These are phyloP conservation scores for Lolium multiflorum DNA, from an alignment of 176 grass and related monocot species.

Conservation along the genomic window DNA sequence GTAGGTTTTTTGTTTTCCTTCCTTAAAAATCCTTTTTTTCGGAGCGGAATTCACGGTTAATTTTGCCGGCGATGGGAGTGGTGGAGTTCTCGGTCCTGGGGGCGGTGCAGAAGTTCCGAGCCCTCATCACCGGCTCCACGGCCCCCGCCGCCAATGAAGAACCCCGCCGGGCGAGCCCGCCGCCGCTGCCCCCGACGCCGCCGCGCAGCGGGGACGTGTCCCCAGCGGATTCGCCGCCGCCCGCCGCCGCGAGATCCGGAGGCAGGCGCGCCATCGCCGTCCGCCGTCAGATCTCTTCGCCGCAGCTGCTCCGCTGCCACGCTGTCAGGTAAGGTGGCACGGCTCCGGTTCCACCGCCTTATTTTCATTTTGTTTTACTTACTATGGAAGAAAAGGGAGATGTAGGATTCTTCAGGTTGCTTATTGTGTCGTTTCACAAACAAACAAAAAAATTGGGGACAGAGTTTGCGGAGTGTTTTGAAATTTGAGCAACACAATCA, in stretches of 20 bases:
- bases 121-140: constrained; percentile 52
- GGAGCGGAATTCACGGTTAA: constrained; percentile 25
- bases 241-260: constrained; percentile 46
- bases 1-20: constrained; percentile 9
- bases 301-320: constrained; percentile 51
- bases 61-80: constrained; percentile 64
- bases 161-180: not conserved
- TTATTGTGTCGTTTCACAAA: not conserved
- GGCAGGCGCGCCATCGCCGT: constrained; percentile 53
- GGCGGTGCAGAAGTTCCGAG: constrained; percentile 69
- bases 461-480: constrained; percentile 5
- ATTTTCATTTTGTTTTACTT: constrained; percentile 45
- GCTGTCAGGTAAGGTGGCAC: constrained; percentile 59
- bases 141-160: constrained; percentile 18
- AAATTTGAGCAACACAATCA: constrained; percentile 28
- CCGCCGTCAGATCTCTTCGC: constrained; percentile 68
- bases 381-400: constrained; percentile 51
- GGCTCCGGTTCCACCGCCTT: constrained; percentile 19
- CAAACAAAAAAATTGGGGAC: not conserved
- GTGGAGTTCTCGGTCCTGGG: constrained; percentile 65
- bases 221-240: constrained; percentile 39
- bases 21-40: not conserved
- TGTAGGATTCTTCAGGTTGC: constrained; percentile 28
- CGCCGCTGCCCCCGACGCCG: constrained; percentile 11
- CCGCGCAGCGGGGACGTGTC: constrained; percentile 46